Conservation (phyloP, 148 eudicot genomes). For the Nyssa sinensis region DNA sequence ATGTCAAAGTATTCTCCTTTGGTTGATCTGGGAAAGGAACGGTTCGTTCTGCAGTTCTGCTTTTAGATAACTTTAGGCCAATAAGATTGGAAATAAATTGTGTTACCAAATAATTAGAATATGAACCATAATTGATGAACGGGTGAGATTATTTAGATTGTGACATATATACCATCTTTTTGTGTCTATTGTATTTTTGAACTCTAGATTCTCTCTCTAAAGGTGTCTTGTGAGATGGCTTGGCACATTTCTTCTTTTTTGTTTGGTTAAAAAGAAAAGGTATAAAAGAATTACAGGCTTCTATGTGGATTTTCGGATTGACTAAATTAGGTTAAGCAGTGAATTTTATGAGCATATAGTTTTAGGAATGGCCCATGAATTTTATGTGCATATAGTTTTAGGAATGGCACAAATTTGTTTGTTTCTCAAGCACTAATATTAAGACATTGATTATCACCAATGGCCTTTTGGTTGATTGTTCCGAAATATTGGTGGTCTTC, state of each 20-base stretch:
- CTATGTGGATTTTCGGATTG: background rate
- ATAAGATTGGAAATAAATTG: no score
- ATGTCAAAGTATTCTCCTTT: background rate
- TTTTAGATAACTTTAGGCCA: background rate
- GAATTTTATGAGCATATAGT: background rate
- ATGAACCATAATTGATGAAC: slow-evolving; percentile 1
- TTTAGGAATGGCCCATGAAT: background rate
- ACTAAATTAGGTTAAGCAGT: background rate
- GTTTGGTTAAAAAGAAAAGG: no score
- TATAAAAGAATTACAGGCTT: background rate
- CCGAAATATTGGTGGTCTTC: background rate
- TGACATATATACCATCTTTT: background rate
- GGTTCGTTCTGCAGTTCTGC: background rate
- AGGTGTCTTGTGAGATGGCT: background rate
- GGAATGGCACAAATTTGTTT: background rate
- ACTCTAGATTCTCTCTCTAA: background rate
- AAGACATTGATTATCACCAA: background rate
- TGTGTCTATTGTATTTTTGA: background rate
- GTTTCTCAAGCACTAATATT: no score
- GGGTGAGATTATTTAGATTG: background rate
- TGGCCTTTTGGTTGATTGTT: background rate
- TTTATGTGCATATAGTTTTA: background rate
- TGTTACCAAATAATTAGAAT: no score
- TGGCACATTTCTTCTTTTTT: background rate
- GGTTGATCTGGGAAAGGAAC: no score